Percentiles rank a stretch among this genome's conserved stretches.
These are phyloP conservation scores for Ceratobasidium sp. DNA, from an alignment of 1,284 basidiomycete genomes.

Conservation along the genomic window DNA sequence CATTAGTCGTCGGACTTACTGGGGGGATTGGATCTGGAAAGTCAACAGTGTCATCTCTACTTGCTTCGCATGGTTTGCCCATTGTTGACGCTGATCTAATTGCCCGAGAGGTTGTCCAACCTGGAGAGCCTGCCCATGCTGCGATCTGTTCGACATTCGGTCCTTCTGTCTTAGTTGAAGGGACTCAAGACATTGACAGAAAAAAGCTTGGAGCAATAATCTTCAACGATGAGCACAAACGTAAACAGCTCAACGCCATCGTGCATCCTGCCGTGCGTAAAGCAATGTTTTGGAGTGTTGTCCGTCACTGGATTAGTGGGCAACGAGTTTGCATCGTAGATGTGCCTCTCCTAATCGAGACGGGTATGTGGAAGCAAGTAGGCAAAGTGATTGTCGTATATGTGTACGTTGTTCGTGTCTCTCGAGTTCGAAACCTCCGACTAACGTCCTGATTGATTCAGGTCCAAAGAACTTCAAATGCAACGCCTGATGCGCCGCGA, in stretches of 20 bases:
- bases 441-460: slow-evolving; percentile 47
- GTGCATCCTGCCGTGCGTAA: slow-evolving; percentile 88
- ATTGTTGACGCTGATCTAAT: slow-evolving; percentile 93
- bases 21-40: slow-evolving; percentile 98
- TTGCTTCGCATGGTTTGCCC: slow-evolving; percentile 72
- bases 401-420: slow-evolving; percentile 63
- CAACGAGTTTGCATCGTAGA: slow-evolving; percentile 85
- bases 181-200: slow-evolving; percentile 71
- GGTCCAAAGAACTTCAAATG: slow-evolving; percentile 78
- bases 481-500: slow-evolving; percentile 79
- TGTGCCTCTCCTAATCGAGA: slow-evolving; percentile 93
- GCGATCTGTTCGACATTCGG: slow-evolving; percentile 80
- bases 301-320: slow-evolving; percentile 79
- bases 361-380: slow-evolving; percentile 85
- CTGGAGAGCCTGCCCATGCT: slow-evolving; percentile 77
- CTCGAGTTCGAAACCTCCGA: slow-evolving; percentile 5
- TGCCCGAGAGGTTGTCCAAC: slow-evolving; percentile 86
- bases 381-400: slow-evolving; percentile 88
- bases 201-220: slow-evolving; percentile 85
- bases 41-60: slow-evolving; percentile 84
- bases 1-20: slow-evolving; percentile 88
- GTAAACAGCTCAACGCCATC: slow-evolving; percentile 81
- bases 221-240: slow-evolving; percentile 78
- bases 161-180: slow-evolving; percentile 70
- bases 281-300: slow-evolving; percentile 74